These are phyloP conservation scores for Serendipita sp. DNA, from an alignment of 768 basidiomycete species.

Conservation along the genomic window DNA sequence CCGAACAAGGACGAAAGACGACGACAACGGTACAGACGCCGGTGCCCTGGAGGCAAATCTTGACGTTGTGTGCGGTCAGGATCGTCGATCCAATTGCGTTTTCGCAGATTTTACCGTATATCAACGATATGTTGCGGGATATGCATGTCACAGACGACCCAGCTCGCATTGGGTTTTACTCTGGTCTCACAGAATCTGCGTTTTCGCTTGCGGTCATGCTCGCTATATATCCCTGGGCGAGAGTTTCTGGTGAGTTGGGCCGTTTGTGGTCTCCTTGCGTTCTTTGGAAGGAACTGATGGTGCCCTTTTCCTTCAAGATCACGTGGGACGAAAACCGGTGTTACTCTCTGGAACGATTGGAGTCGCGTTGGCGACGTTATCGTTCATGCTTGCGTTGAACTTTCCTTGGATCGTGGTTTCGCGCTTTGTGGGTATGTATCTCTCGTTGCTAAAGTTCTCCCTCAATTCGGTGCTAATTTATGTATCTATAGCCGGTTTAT, in stretches of 20 bases:
- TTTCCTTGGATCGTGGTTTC: constrained; percentile 31
- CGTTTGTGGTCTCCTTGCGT: neutral
- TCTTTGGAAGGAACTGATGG: constrained; percentile 35
- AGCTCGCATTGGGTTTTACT: constrained; percentile 40
- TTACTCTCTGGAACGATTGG: constrained; percentile 29
- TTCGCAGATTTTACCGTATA: constrained; percentile 52
- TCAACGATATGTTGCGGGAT: constrained; percentile 25
- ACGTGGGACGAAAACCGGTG: constrained; percentile 47
- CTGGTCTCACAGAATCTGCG: constrained; percentile 41
- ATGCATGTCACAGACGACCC: constrained; percentile 9
- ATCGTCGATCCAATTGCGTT: constrained; percentile 13
- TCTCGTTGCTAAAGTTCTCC: constrained; percentile 8
- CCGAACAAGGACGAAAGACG: no score
- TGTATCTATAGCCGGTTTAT: constrained; percentile 33
- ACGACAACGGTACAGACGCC: neutral
- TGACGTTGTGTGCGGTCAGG: neutral
- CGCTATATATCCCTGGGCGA: constrained; percentile 19
- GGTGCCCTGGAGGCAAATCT: neutral
- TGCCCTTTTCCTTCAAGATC: constrained; percentile 49
- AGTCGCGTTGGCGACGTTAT: constrained; percentile 29
- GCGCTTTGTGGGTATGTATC: constrained; percentile 31
- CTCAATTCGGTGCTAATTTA: neutral
- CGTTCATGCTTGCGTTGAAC: constrained; percentile 42
- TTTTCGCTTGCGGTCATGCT: neutral
- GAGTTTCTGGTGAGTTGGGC: constrained; percentile 25